Conservation (phyloP, 2,329 filamentous ascomycete genomes). For the Trichoderma sp. region DNA sequence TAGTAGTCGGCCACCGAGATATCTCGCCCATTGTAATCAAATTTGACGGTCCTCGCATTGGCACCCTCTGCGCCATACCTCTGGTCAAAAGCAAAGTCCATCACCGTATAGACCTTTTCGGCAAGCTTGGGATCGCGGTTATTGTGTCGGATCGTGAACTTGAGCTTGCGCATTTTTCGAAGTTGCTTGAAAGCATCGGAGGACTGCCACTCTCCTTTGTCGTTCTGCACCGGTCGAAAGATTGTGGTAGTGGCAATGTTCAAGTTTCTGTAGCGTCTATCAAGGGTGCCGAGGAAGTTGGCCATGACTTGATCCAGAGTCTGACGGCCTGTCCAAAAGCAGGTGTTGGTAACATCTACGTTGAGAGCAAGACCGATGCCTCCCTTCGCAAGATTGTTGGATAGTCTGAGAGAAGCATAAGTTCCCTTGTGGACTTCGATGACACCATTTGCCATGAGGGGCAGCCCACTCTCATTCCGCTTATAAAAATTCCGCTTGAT, state of each 20-base stretch:
- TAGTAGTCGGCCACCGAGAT: slow-evolving; percentile 56
- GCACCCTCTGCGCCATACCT: slow-evolving; percentile 45
- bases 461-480: slow-evolving; percentile 42
- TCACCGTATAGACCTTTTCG: slow-evolving; percentile 51
- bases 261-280: slow-evolving; percentile 29
- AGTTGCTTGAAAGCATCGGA: slow-evolving; percentile 55
- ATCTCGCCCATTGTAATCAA: slow-evolving; percentile 50
- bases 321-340: slow-evolving; percentile 66
- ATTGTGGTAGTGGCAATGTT: slow-evolving; percentile 28
- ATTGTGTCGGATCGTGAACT: slow-evolving; percentile 53
- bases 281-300: slow-evolving; percentile 34
- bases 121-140: slow-evolving; percentile 38
- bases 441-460: slow-evolving; percentile 56
- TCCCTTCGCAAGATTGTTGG: slow-evolving; percentile 48
- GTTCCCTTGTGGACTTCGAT: slow-evolving; percentile 83
- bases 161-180: slow-evolving; percentile 51
- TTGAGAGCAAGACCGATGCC: slow-evolving; percentile 73
- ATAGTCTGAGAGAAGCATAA: slow-evolving; percentile 79
- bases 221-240: slow-evolving; percentile 36
- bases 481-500: slow-evolving; percentile 85
- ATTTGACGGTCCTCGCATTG: slow-evolving; percentile 50
- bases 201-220: slow-evolving; percentile 30
- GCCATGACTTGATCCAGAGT: slow-evolving; percentile 38
- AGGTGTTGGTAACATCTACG: slow-evolving; percentile 85
- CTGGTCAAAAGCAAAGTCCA: slow-evolving; percentile 47